These are phyloP conservation scores for Sporothrix dimorphospora DNA, from an alignment of 2,329 filamentous ascomycete genomes.

Conservation along the genomic window DNA sequence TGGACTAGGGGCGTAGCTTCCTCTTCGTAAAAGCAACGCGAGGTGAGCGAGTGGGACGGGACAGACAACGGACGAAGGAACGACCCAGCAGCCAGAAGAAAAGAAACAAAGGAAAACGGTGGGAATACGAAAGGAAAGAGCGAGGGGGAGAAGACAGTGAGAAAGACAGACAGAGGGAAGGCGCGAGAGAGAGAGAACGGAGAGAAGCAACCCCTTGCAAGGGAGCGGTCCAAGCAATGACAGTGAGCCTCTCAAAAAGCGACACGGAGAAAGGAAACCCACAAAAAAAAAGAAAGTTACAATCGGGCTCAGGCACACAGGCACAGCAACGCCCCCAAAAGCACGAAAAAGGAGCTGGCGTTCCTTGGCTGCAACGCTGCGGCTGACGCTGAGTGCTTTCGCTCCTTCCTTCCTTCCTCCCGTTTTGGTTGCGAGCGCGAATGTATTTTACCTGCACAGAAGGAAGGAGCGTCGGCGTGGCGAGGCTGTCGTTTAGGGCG, in stretches of 20 bases:
- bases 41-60: slow-evolving; percentile 16
- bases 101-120: not conserved
- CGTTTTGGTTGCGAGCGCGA: not conserved
- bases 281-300: too few relatives aligned
- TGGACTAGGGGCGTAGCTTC: slow-evolving; percentile 11
- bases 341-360: not conserved
- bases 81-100: slow-evolving; percentile 1
- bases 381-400: not conserved
- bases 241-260: not conserved
- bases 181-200: too few relatives aligned
- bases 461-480: slow-evolving; percentile 8
- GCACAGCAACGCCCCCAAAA: not conserved
- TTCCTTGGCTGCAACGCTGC: not conserved
- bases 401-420: not conserved
- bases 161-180: not conserved
- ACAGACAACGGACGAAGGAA: slow-evolving; percentile 5
- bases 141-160: not conserved
- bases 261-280: not conserved
- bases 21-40: not conserved
- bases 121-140: not conserved
- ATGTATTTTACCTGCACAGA: not conserved
- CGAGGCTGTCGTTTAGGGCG: slow-evolving; percentile 1
- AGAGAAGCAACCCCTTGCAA: not conserved
- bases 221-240: not conserved
- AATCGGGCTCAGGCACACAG: not conserved